Base-by-base conservation (phyloP, 169 alveolate genomes). In the Plasmodium knowlesi region DNA sequence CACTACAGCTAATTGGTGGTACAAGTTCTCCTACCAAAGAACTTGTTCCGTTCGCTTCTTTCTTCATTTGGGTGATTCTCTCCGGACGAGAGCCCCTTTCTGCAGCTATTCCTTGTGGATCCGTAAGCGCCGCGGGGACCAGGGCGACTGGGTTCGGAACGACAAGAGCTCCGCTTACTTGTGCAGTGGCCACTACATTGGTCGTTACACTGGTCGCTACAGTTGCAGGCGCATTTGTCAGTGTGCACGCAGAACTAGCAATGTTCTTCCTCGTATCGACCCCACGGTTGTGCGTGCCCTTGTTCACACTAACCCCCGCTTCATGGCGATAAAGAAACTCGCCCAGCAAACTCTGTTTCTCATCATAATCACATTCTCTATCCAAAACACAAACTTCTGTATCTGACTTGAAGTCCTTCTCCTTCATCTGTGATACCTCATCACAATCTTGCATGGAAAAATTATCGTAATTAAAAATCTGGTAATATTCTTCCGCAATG, bases 391-490 rank as follows among this genome's bases (percentile, higher is more conserved):
- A 41, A 16, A 89, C 22, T 43, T 89, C 94, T 3, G 94, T 34
- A 50, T 89, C 94, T 8, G 94, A 89, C 8, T 22, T 16, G 50
- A 67, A 39, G n/a, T 67, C 12, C 72, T 89, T 89, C 22, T 89
- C 70, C 39, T 79, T 89, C 83, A 57, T 22, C 8, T 43, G 10
- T 3, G 8, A 3, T 25, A 79, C 37, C 82, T 89, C 84, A 5
- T 61, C 50, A 41, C 22, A 70, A 1, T 76, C 80, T 34, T 41
- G 76, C 82, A 30, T 30, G 16, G 82, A 8, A 70, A 67, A 61
- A 80, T 89, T 89, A 72, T 89, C 94, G 67, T 89, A 89, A 89
- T 89, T 89, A 61, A 79, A 89, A 25, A 79, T 39, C 34, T 89
- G 94, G 82, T 89, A 89, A 57, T 89, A 89, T 19, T 89, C 94